Percentiles rank a stretch among this genome's conserved stretches.
Evolutionary conservation across 2,329 filamentous ascomycete species (phyloP).

Genomic region (Fusarium devonianum): DNA sequence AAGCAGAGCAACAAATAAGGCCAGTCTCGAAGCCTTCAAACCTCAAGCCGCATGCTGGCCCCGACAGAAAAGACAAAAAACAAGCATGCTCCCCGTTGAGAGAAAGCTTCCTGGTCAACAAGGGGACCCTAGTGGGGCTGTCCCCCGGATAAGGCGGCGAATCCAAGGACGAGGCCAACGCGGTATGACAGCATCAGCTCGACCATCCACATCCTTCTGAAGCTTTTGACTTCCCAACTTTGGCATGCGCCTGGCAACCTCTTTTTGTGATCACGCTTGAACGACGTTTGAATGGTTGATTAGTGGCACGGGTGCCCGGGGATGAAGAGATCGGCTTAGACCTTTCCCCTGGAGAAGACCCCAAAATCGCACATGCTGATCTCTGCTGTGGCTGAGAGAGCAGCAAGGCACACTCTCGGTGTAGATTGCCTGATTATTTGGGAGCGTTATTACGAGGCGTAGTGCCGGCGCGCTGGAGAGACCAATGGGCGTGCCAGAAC

Average conservation of each 20-base stretch:
- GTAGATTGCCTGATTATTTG: conserved; percentile 19
- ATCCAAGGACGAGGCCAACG: conserved; percentile 11
- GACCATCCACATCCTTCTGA: not conserved
- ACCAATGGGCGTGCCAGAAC: conserved; percentile 11
- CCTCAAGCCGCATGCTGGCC: conserved; percentile 26
- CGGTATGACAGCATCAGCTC: conserved; percentile 29
- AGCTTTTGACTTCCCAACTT: too few species aligned
- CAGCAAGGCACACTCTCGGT: conserved; percentile 22
- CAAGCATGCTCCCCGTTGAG: too few species aligned
- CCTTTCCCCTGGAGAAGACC: conserved; percentile 17
- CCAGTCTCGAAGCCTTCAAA: conserved; percentile 17
- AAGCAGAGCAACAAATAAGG: not conserved
- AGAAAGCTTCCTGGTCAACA: not conserved
- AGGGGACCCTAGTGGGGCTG: not conserved
- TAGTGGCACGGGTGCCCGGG: too few species aligned
- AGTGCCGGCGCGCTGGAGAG: conserved; percentile 24
- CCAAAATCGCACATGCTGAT: too few species aligned
- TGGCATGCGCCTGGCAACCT: too few species aligned
- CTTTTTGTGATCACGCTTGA: too few species aligned
- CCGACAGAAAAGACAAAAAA: too few species aligned
- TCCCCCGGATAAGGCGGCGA: conserved; percentile 9
- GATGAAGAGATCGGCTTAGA: conserved; percentile 4
- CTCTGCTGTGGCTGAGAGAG: too few species aligned
- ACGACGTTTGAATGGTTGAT: too few species aligned
- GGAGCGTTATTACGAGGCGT: conserved; percentile 28